Evolutionary conservation across 352 stramenopile species (phyloP), one percentile per base, ranked within the genome.

Genomic region (Globisporangium splendens): DNA sequence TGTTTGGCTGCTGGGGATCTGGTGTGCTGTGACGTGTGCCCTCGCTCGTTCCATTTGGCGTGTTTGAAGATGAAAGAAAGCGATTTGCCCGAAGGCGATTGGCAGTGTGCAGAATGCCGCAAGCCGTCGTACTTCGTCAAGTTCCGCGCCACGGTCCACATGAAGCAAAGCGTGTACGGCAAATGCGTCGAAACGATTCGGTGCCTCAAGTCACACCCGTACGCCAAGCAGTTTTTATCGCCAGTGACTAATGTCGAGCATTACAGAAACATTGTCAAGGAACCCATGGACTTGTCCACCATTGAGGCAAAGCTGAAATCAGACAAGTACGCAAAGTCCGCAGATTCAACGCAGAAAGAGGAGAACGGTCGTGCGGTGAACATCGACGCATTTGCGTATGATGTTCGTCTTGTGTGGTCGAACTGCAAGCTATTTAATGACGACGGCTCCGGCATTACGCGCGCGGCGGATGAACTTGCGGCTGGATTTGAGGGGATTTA

Each of bases 11-110:
- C 77, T 22, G 91, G 89, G n/a, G 85, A 96, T 61, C 57, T 97
- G 1, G 75, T 97, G 7, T 96, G 83, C 62, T 98, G 95, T 60
- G 88, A 94, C 46, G 82, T 88, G 31, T 98, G 95, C 54, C 93
- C 93, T 7, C 77, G 92, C 21, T 92, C 90, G 39, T 98, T 93
- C 79, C 95, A 98, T 61, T 47, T 89, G 24, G 78, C 83, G 31
- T 98, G 95, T 56, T 48, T 93, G 24, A 65, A 80, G 20, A 79
- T 92, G 71, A 74, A 62, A 7, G 78, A 92, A 54, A 79, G 72
- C 47, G 82, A 94, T 41, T 63, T 94, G 7, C 84, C 84, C 0
- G 73, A 89, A 50, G 84, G 82, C n/a, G 77, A 92, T 51, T 94
- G 84, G 84, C 82, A 94, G 61, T 94, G 84, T 54, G 59, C 58